These are phyloP conservation scores for Penicillium daleae DNA, from an alignment of 495 filamentous ascomycete genomes.

Conservation along the genomic window DNA sequence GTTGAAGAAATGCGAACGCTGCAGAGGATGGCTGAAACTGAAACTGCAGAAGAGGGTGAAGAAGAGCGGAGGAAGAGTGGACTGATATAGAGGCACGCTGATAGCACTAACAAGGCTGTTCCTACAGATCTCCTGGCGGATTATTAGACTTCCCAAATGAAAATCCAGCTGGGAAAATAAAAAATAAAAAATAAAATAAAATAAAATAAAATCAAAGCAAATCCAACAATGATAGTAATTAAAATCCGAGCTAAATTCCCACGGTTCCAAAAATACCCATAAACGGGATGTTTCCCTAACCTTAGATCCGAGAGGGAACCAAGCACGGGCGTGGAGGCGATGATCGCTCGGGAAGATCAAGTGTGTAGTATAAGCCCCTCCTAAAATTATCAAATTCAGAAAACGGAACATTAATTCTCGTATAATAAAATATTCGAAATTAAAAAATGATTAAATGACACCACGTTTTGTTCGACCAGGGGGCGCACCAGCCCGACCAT, in stretches of 20 bases:
- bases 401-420: neutral
- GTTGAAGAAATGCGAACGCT: conserved; percentile 2
- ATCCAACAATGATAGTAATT: neutral
- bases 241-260: conserved; percentile 15
- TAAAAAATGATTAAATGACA: conserved; percentile 17
- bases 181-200: neutral
- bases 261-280: conserved; percentile 25
- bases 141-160: conserved; percentile 32
- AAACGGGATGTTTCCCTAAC: conserved; percentile 19
- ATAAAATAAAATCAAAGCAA: neutral
- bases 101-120: conserved; percentile 25
- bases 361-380: conserved; percentile 26
- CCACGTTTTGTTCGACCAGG: conserved; percentile 7
- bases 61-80: conserved; percentile 30
- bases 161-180: conserved; percentile 17
- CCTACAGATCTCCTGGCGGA: conserved; percentile 33
- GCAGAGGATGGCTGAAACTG: conserved; percentile 10
- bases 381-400: conserved; percentile 16
- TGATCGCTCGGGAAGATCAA: conserved; percentile 40
- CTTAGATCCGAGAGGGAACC: conserved; percentile 28
- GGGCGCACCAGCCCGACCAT: neutral
- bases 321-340: conserved; percentile 35
- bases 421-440: neutral
- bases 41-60: conserved; percentile 21
- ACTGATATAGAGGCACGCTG: conserved; percentile 34